phyloP scores from a whole-genome alignment of 169 alveolate species.

The Eimeria falciformis region DNA sequence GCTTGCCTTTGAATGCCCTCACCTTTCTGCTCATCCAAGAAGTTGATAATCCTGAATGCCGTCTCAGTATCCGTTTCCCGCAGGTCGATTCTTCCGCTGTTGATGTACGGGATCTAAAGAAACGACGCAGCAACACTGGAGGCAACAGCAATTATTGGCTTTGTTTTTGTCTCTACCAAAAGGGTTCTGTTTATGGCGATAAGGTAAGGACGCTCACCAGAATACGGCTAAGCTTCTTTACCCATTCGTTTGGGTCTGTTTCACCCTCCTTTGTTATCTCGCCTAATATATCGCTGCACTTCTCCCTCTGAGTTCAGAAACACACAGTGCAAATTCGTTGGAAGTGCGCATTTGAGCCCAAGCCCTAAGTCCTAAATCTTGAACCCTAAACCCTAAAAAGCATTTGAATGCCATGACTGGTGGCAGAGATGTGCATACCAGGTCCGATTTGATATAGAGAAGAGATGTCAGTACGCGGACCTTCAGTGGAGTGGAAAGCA shows the following conservation, averaged over 20 bases:
- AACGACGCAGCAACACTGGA: neutral
- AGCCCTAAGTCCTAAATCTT: neutral
- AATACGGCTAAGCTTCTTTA: constrained; percentile 89
- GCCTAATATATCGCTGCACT: constrained; percentile 59
- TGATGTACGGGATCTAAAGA: constrained; percentile 87
- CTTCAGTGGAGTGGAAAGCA: constrained; percentile 88
- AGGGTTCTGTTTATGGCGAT: neutral
- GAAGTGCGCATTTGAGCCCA: neutral
- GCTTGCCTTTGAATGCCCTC: neutral
- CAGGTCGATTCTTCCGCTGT: constrained; percentile 90
- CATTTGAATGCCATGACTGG: neutral
- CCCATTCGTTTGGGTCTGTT: constrained; percentile 94
- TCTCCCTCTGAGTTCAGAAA: constrained; percentile 53
- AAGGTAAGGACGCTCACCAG: constrained; percentile 76
- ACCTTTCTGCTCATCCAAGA: constrained; percentile 89
- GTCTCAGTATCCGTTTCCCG: constrained; percentile 93
- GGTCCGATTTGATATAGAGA: constrained; percentile 84
- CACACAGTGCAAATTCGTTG: neutral
- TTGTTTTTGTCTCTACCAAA: neutral
- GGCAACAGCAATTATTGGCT: neutral
- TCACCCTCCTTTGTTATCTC: constrained; percentile 87
- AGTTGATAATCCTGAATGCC: constrained; percentile 90
- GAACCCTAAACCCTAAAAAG: neutral
- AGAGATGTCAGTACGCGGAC: constrained; percentile 87
- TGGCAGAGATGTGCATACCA: constrained; percentile 77